phyloP scores from a whole-genome alignment of 108 stramenopile species.

The Nannochloropsis oceanica region DNA sequence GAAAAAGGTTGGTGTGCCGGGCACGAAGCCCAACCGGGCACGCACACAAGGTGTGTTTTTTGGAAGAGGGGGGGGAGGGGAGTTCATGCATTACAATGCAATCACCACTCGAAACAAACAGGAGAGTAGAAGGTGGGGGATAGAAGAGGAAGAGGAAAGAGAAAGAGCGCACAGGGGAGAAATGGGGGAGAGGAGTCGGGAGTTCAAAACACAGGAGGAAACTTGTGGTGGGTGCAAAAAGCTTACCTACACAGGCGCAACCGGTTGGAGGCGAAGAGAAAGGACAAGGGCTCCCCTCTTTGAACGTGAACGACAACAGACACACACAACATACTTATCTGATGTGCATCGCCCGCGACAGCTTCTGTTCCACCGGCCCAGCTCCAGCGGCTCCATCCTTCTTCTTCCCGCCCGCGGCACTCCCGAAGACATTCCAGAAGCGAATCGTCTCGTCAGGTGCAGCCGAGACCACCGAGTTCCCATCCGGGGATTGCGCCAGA shows the following conservation, averaged over 20 bases:
- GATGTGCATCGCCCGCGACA: background rate
- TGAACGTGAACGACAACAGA: background rate
- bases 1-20: background rate
- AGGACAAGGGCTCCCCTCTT: no score
- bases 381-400: background rate
- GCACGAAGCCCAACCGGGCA: background rate
- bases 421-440: constrained; percentile 93
- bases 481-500: constrained; percentile 85
- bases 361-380: background rate
- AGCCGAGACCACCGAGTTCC: constrained; percentile 79
- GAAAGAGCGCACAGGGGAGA: background rate
- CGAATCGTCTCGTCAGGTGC: constrained; percentile 95
- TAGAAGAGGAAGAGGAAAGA: background rate
- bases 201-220: background rate
- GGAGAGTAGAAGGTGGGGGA: background rate
- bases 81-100: background rate
- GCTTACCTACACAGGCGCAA: background rate
- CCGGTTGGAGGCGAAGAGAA: background rate
- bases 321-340: background rate
- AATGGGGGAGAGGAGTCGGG: background rate
- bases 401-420: background rate
- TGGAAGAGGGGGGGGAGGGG: background rate
- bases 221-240: background rate
- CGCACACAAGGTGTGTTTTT: background rate
- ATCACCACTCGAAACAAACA: background rate